Evolutionary conservation across 2,329 filamentous ascomycete species (phyloP), one percentile per base, ranked within the genome.

Genomic region (Diaporthe aspalathi): DNA sequence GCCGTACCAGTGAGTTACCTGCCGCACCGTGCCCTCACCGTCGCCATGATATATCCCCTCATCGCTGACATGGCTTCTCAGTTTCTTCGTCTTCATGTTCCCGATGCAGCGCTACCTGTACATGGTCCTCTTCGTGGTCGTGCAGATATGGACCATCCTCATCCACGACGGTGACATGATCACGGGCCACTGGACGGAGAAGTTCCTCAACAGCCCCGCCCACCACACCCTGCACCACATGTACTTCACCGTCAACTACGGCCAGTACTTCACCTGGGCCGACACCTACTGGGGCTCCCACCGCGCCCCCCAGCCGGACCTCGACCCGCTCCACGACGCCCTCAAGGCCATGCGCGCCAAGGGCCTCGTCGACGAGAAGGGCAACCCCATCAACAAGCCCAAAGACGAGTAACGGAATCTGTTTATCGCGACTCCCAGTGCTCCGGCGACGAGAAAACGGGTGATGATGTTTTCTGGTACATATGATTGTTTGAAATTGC

Each of bases 111-210:
- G 82, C 74, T 81, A 84, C 72, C 78, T 84, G 12, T 85, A 85
- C 78, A 74, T 85, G 67, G 73, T 80, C 29, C 81, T 85, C 60
- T 86, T 86, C 75, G 75, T 80, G 29, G 75, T 80, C 20, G 84
- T 86, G 56, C 83, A 85, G 76, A 78, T 86, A 75, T 86, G 84
- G 84, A 85, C 84, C 72, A 84, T 85, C 72, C 77, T 85, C 70
- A 85, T 85, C 67, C 84, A 85, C 77, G 84, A 85, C 73, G 84
- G 84, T 73, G 84, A 85, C 79, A 84, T 84, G 81, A 83, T 85
- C 66, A 79, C 83, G 17, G 83, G 81, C 66, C 83, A 85, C 74
- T 84, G 82, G 81, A 78, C 81, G 22, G 83, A 84, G 71, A 83
- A 81, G 72, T 84, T 80, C 74, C 82, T 85, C 79, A 85, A 85